phyloP scores from a whole-genome alignment of 1,139 yeast genomes.

The Yamadazyma blattariae region DNA sequence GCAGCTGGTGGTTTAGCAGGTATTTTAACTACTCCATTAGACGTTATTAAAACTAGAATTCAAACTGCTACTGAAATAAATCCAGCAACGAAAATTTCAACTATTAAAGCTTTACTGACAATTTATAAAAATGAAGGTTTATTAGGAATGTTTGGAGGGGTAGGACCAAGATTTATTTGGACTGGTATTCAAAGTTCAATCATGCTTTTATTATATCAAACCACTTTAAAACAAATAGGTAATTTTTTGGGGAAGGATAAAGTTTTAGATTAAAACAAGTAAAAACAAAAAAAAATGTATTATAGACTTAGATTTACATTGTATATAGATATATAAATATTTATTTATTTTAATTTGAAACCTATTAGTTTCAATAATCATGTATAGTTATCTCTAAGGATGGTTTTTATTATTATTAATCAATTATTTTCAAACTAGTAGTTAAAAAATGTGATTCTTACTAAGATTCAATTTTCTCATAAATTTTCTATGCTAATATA shows the following conservation, averaged over 20 bases:
- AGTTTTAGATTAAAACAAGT: not conserved
- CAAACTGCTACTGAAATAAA: conserved; percentile 55
- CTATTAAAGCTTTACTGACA: conserved; percentile 58
- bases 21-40: conserved; percentile 74
- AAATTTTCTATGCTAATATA: no score
- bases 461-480: no score
- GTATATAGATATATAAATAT: conserved; percentile 4
- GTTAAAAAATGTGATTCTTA: no score
- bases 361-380: no score
- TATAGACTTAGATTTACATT: conserved; percentile 2
- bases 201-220: conserved; percentile 85
- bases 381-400: no score
- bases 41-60: conserved; percentile 89
- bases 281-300: no score
- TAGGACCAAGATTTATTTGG: conserved; percentile 96
- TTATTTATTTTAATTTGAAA: no score
- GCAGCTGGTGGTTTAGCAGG: conserved; percentile 98
- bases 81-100: conserved; percentile 37
- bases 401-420: no score
- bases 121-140: conserved; percentile 77
- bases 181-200: conserved; percentile 93
- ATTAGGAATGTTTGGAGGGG: conserved; percentile 83
- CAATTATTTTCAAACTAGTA: no score
- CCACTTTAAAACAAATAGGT: conserved; percentile 44
- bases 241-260: conserved; percentile 15